Evolutionary conservation across 345 rosid genomes (phyloP), one percentile per base, ranked within the genome.

Genomic region (Triadica sebifera): DNA sequence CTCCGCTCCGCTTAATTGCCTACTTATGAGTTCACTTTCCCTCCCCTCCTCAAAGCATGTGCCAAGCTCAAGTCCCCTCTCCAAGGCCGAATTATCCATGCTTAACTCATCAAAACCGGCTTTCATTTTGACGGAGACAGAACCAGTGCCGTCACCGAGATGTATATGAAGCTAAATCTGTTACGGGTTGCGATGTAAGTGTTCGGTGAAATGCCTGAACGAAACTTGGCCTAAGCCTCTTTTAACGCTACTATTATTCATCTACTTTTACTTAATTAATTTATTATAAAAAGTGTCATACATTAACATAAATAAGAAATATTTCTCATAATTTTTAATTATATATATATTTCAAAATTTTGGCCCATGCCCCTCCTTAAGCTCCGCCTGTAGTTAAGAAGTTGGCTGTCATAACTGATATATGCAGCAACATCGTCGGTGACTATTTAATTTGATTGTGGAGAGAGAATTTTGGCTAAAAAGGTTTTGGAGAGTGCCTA

Each of bases 1-100:
- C 81, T 75, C 70, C 86, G 69, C 71, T 66, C 80, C 16, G 74
- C 80, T 8, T 61, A 81, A 39, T n/a, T 73, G 2, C 85, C 76
- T 52, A 83, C 85, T 12, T 55, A 78, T 46, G 80, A 85, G 60
- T 88, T 86, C 75, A 86, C 94, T 19, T 88, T 86, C 78, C 90
- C 92, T 78, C 88, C 94, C 43, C 87, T 90, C n/a, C 84, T 90
- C 57, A 90, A 86, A 78, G 86, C 85, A 4, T 88, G 94, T 9
- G 87, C 80, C 62, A 83, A 83, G 84, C 86, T 86, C 51, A 80
- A 76, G 13, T 85, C 84, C 13, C 79, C 76, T 25, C 60, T 57
- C 8, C 87, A 85, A 10, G 90, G 89, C 74, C 88, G 75, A 75
- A 67, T 69, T n/a, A 76, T 90, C 38, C 91, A 90, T 50, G 16